Evolutionary conservation across 306 rosid species (phyloP).

Genomic region (Medicago lupulina): DNA sequence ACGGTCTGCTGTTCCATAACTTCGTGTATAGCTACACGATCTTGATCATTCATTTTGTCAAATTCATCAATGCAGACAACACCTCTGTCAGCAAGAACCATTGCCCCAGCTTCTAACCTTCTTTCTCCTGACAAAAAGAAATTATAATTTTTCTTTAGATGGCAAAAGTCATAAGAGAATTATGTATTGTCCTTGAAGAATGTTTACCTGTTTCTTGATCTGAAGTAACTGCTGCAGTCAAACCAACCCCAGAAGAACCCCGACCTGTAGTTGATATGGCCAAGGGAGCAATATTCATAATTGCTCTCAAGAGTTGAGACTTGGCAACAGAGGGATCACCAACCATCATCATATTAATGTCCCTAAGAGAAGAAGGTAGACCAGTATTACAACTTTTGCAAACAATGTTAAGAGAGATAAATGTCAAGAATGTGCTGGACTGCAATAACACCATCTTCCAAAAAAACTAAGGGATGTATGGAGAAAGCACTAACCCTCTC

Average conservation of each 20-base stretch:
- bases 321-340: constrained; percentile 99
- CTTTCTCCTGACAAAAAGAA: constrained; percentile 75
- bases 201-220: constrained; percentile 95
- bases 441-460: constrained; percentile 24
- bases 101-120: constrained; percentile 99
- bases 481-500: constrained; percentile 76
- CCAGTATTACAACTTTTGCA: constrained; percentile 13
- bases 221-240: constrained; percentile 98
- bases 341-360: constrained; percentile 99
- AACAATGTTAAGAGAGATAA: constrained; percentile 33
- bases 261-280: constrained; percentile 98
- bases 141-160: constrained; percentile 16
- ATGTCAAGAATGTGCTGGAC: constrained; percentile 26
- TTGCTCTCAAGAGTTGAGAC: constrained; percentile 96
- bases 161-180: constrained; percentile 28
- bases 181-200: constrained; percentile 21
- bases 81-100: constrained; percentile 99
- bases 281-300: constrained; percentile 93
- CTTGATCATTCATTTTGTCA: constrained; percentile 98
- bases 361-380: constrained; percentile 57
- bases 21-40: constrained; percentile 98
- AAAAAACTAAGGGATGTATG: constrained; percentile 33
- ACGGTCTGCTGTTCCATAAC: constrained; percentile 99
- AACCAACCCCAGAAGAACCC: constrained; percentile 98
- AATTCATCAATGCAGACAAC: constrained; percentile 99